These are phyloP conservation scores for Toxoplasma gondii DNA, from an alignment of 169 alveolate species.

Conservation along the genomic window DNA sequence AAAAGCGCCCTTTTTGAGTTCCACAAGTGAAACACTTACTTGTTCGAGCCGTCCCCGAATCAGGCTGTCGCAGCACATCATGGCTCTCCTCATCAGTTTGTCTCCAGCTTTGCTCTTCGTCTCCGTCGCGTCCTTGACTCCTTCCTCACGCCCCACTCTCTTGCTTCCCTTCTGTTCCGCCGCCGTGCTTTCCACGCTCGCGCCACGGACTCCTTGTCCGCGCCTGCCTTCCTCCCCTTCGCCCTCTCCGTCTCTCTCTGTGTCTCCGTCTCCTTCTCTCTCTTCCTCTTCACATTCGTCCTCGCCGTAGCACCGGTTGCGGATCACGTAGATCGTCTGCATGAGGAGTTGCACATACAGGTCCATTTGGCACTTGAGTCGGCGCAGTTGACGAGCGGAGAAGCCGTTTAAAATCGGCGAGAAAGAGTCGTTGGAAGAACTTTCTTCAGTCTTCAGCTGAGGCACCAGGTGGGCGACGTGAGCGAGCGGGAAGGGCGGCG, in stretches of 20 bases:
- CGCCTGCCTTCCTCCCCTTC: neutral
- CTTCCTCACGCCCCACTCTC: neutral
- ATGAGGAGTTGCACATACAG: conserved; percentile 36
- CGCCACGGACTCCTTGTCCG: neutral
- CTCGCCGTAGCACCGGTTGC: conserved; percentile 1
- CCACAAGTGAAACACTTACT: neutral
- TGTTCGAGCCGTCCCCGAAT: neutral
- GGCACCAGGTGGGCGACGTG: conserved; percentile 45
- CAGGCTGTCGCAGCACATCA: conserved; percentile 23
- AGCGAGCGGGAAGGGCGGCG: conserved; percentile 35
- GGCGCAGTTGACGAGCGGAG: conserved; percentile 30
- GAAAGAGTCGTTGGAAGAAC: neutral
- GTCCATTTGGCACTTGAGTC: conserved; percentile 41
- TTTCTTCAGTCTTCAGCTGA: conserved; percentile 26
- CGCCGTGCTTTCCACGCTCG: neutral
- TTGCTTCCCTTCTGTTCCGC: neutral
- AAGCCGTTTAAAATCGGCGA: conserved; percentile 4
- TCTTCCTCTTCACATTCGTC: neutral
- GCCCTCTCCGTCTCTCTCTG: neutral
- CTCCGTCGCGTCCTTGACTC: neutral
- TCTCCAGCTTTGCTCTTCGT: neutral
- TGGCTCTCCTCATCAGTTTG: neutral
- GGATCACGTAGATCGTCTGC: conserved; percentile 18
- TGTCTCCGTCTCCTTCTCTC: neutral
- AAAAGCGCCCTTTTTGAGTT: no score